Evolutionary conservation across 2,329 filamentous ascomycete genomes (phyloP), one percentile per base, ranked within the genome.

Genomic region (Chrysoporthe austroafricana): DNA sequence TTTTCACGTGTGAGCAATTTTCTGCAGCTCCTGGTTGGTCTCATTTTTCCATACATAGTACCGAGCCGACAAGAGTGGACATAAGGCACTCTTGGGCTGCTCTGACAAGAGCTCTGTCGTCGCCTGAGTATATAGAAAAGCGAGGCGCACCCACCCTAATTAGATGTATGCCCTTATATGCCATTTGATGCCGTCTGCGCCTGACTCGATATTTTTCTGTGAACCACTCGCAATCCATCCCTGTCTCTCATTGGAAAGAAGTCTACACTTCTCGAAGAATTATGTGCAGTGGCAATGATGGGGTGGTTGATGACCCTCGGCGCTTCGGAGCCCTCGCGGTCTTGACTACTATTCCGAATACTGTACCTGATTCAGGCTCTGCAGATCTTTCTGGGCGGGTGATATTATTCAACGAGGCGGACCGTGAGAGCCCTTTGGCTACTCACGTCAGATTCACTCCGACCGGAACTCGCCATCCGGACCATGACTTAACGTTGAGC

Each of bases 271-370:
- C 2, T n/a, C 36, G 21, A 14, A 18, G 21, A 18, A 60, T 16
- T 7, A 60, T 60, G 57, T 60, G 57, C 14, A n/a, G 57, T 42
- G 57, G 57, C 18, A 60, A 21, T 16, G 39, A 44, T 26, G n/a
- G 18, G 18, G 11, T 8, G 14, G 18, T 21, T 16, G 42, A 44
- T 26, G 57, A 32, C 36, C 39, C 57, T 60, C 57, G 39, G n/a
- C 39, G 57, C 39, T 60, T 60, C 26, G 57, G 57, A 14, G 57
- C 57, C n/a, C 39, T 60, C 26, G 57, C 57, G 11, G 36, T 60
- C 34, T 60, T 60, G n/a, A 60, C 39, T 14, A 6, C 57, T 43
- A 21, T 21, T 60, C 39, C 16, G 39, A 43, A 21, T 26, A n/a
- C 57, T 16, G 39, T 39, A 8, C 57, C 21, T 21, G 57, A 32